Percentiles rank a stretch among this genome's conserved stretches.
These are phyloP conservation scores for Phyllosticta citriasiana DNA, from an alignment of 2,329 filamentous ascomycete species.

Conservation along the genomic window DNA sequence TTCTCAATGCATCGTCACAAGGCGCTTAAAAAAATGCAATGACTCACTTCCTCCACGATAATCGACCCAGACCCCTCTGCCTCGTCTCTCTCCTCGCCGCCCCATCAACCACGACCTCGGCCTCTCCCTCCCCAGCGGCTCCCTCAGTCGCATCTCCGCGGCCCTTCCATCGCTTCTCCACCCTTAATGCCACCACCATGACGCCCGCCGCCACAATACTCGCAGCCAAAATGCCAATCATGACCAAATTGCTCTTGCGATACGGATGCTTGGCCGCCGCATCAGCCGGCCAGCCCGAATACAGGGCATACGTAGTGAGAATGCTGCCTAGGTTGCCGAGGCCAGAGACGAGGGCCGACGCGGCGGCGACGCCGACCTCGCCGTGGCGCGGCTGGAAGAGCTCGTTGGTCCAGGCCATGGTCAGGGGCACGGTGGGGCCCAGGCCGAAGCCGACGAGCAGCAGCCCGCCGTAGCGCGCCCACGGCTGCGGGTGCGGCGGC, in stretches of 20 bases:
- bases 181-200: slow-evolving; percentile 56
- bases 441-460: slow-evolving; percentile 75
- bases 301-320: slow-evolving; percentile 79
- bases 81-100: slow-evolving; percentile 32
- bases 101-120: slow-evolving; percentile 46
- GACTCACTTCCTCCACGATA: slow-evolving; percentile 16
- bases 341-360: slow-evolving; percentile 75
- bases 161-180: slow-evolving; percentile 13
- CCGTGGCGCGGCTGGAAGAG: slow-evolving; percentile 84
- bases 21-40: background rate
- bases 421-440: slow-evolving; percentile 82
- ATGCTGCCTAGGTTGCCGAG: slow-evolving; percentile 81
- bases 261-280: slow-evolving; percentile 58
- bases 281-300: slow-evolving; percentile 77
- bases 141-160: background rate
- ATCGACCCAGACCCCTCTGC: slow-evolving; percentile 30
- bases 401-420: slow-evolving; percentile 88
- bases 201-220: slow-evolving; percentile 64
- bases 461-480: slow-evolving; percentile 82
- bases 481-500: slow-evolving; percentile 51
- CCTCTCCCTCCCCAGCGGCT: slow-evolving; percentile 29
- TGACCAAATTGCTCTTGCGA: slow-evolving; percentile 73
- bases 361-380: slow-evolving; percentile 81
- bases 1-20: background rate
- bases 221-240: slow-evolving; percentile 73